Evolutionary conservation across 257 asterid genomes (phyloP).

Genomic region (Penstemon barbatus): DNA sequence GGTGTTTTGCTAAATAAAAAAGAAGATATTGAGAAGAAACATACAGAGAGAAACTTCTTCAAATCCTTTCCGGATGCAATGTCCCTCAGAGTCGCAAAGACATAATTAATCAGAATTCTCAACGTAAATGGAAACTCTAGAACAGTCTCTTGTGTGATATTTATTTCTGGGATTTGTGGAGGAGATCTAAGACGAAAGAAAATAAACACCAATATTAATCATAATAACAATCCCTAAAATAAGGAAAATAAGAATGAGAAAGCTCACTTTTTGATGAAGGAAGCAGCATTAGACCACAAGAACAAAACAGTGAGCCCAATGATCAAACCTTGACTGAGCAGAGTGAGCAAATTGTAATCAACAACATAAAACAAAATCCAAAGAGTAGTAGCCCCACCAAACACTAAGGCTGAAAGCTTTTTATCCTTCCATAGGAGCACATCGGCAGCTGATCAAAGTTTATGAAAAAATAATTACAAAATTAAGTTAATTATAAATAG

Average conservation of each 20-base stretch:
- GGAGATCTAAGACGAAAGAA: constrained; percentile 45
- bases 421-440: constrained; percentile 81
- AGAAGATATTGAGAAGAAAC: constrained; percentile 15
- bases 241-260: neutral
- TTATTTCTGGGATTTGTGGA: constrained; percentile 65
- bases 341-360: constrained; percentile 59
- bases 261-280: constrained; percentile 71
- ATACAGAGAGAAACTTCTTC: constrained; percentile 66
- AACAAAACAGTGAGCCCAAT: constrained; percentile 52
- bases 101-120: constrained; percentile 54
- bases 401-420: constrained; percentile 72
- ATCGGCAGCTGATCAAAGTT: constrained; percentile 63
- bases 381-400: constrained; percentile 65
- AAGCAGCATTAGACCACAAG: constrained; percentile 65
- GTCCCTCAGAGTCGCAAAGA: constrained; percentile 54
- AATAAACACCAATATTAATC: neutral
- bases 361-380: constrained; percentile 76
- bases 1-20: neutral
- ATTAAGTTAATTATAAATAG: neutral
- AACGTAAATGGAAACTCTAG: constrained; percentile 50
- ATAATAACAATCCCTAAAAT: neutral
- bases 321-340: constrained; percentile 62
- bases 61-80: constrained; percentile 69
- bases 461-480: too few species aligned
- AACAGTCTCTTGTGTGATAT: constrained; percentile 57